Base-by-base conservation (phyloP, 164 flowering plant species). In the Vitis amurensis region DNA sequence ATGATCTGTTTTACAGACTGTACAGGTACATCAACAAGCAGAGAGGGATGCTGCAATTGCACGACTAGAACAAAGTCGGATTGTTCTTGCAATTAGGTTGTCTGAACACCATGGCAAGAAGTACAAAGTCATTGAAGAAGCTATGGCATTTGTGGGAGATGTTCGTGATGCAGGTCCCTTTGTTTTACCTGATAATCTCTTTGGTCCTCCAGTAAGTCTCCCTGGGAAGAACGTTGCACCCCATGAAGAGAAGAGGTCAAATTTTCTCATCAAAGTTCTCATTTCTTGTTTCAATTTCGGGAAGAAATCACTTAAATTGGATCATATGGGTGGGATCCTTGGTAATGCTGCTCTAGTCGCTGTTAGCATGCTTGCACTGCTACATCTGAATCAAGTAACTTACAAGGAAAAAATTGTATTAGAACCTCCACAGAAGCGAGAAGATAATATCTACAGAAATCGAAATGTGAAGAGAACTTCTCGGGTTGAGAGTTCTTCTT, bases 41-140 rank as follows among this genome's bases (percentile, higher is more conserved):
- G 99, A 95, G 77, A 86, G 91, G 81, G 99, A 93, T 83, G 88
- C 90, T 65, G 99, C 98, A 14, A 77, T 91, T 74, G 97, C 98
- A 63, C 88, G 88, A 50, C 67, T 95, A 66, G 98, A 95, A 68
- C 98, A 95, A 73, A 93, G 97, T 74, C 84, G 97, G 53, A 85
- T 90, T 67, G 71, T 90, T 77, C 93, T 93, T 66, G 97, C 99
- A 47, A 73, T 90, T 91, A 86, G 96, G 74, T 72, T 95, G 79
- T 86, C 93, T 15, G 97, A 91, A 69, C 92, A 93, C 81, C 94
- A 84, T 48, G 99, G 98, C 9, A 90, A 88, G 81, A 87, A 83
- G 68, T 90, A 90, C 84, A 77, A 85, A 78, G 98, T 95, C 67
- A 83, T 95, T 69, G 97, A 93, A 75, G 98, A 95, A 81, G 97